Evolutionary conservation across 305 asterid species (phyloP).

Genomic region (Solanum hybrid): DNA sequence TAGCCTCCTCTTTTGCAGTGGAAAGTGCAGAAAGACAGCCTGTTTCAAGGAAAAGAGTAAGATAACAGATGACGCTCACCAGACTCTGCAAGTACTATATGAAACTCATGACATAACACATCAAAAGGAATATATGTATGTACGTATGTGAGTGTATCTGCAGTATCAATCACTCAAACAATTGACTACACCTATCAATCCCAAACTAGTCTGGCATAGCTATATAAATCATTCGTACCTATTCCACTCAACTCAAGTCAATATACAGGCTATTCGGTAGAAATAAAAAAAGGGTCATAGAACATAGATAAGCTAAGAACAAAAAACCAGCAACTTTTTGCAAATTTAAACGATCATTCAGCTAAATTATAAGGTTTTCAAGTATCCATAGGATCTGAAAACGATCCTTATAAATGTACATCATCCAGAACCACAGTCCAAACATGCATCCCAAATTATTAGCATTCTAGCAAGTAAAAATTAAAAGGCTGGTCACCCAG

Average conservation of each 20-base stretch:
- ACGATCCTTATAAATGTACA: neutral
- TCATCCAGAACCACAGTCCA: neutral
- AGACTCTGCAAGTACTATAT: neutral
- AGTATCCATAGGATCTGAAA: neutral
- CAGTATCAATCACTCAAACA: neutral
- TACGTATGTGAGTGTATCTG: neutral
- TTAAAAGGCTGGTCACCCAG: neutral
- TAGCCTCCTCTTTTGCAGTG: conserved; percentile 34
- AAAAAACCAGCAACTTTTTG: neutral
- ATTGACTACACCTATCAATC: neutral
- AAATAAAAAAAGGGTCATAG: neutral
- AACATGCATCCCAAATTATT: neutral
- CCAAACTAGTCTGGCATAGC: neutral
- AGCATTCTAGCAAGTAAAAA: neutral
- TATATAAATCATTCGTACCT: neutral
- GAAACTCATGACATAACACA: neutral
- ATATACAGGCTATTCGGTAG: neutral
- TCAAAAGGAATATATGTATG: neutral
- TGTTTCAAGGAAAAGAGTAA: conserved; percentile 4
- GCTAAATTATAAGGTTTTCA: neutral
- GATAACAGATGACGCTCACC: neutral
- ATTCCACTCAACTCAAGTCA: neutral
- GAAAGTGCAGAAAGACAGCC: conserved; percentile 35
- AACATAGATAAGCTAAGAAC: neutral
- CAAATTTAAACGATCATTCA: neutral